phyloP scores from a whole-genome alignment of 2,329 filamentous ascomycete genomes.

The Aspergillus uvarum region DNA sequence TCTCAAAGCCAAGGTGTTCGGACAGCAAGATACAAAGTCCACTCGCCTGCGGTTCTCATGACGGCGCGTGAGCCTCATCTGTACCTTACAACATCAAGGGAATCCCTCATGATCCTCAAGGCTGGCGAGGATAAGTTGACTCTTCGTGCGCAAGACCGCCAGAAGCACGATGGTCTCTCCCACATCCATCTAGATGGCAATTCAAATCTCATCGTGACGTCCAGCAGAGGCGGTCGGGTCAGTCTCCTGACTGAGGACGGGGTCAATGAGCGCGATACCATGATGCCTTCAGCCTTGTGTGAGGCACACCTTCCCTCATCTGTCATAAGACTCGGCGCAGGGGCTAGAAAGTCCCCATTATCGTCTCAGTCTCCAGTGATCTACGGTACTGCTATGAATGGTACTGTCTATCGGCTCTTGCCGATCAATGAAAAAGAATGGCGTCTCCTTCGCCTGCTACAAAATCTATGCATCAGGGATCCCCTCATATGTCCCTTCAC shows the following conservation, averaged over 20 bases:
- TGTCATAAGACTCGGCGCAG: conserved; percentile 30
- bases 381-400: conserved; percentile 68
- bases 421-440: conserved; percentile 63
- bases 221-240: conserved; percentile 53
- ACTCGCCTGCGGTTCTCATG: conserved; percentile 53
- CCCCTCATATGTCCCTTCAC: conserved; percentile 52
- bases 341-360: conserved; percentile 18
- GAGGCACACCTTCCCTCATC: conserved; percentile 38
- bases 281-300: conserved; percentile 31
- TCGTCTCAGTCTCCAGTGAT: conserved; percentile 45
- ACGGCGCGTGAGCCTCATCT: conserved; percentile 49
- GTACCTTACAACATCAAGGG: conserved; percentile 54
- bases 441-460: conserved; percentile 69
- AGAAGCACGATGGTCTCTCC: conserved; percentile 34
- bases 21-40: conserved; percentile 41
- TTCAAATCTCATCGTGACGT: conserved; percentile 50
- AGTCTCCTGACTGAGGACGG: conserved; percentile 37
- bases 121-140: conserved; percentile 37
- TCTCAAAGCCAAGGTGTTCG: conserved; percentile 44
- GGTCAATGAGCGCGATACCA: conserved; percentile 28
- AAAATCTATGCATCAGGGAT: conserved; percentile 62
- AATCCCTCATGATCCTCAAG: conserved; percentile 54
- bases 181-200: conserved; percentile 41
- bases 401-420: conserved; percentile 68
- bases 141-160: conserved; percentile 36